phyloP scores from a whole-genome alignment of 169 alveolate species.

The Condylostoma magnum region DNA sequence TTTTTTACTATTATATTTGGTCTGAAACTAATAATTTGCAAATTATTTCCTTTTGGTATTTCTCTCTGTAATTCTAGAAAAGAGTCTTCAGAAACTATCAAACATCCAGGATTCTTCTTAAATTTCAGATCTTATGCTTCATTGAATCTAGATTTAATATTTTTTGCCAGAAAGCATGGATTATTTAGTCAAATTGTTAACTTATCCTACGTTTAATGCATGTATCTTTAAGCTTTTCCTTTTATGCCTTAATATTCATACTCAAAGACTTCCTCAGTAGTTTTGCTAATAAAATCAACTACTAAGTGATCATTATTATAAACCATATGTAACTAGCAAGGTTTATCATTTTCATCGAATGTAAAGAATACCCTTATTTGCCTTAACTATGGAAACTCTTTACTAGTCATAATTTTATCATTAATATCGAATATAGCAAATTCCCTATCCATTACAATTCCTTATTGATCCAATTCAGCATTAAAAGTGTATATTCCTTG shows the following conservation, averaged over 20 bases:
- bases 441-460: conserved; percentile 15
- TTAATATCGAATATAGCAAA: background rate
- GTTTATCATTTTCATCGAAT: too few species aligned
- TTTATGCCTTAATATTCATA: too few species aligned
- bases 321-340: too few species aligned
- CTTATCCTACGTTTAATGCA: too few species aligned
- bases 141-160: too few species aligned
- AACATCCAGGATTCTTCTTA: background rate
- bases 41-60: background rate
- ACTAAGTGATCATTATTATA: too few species aligned
- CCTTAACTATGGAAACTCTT: background rate
- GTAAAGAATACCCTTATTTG: background rate
- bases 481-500: conserved; percentile 1
- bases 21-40: background rate
- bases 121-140: background rate
- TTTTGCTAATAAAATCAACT: too few species aligned
- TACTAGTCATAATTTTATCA: background rate
- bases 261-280: too few species aligned
- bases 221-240: too few species aligned
- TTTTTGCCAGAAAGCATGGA: too few species aligned
- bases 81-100: background rate
- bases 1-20: conserved; percentile 18
- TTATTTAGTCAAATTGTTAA: too few species aligned
- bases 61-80: too few species aligned
- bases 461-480: conserved; percentile 10